Percentiles rank a stretch among this genome's conserved stretches.
Evolutionary conservation across 441 rosid genomes (phyloP).

Genomic region (Populus tomentosa): DNA sequence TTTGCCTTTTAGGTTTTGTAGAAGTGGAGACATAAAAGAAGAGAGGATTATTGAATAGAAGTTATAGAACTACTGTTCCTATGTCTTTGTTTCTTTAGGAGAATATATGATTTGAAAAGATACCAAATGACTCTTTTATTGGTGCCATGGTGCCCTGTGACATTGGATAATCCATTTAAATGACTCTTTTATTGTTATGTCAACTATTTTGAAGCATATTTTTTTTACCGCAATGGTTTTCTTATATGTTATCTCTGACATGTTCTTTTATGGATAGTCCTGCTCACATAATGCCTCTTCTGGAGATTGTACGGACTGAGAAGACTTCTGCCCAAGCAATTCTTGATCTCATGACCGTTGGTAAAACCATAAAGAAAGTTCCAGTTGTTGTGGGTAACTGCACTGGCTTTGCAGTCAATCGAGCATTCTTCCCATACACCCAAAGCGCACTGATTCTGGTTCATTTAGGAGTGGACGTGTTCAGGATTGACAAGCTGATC

Average conservation of each 20-base stretch:
- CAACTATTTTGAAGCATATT: not conserved
- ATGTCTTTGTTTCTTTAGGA: not conserved
- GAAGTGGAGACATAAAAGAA: not conserved
- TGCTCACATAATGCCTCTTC: slow-evolving; percentile 95
- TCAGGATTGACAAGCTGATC: slow-evolving; percentile 78
- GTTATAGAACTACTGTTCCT: not conserved
- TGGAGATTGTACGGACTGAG: slow-evolving; percentile 84
- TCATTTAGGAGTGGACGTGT: slow-evolving; percentile 79
- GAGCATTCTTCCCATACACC: slow-evolving; percentile 82
- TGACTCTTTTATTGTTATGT: not conserved
- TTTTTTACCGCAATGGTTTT: not conserved
- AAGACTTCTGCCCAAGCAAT: slow-evolving; percentile 85
- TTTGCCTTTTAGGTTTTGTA: not conserved
- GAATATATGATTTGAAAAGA: not conserved
- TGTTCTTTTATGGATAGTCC: slow-evolving; percentile 52
- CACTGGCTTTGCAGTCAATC: slow-evolving; percentile 92
- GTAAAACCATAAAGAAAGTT: slow-evolving; percentile 81
- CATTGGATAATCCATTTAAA: not conserved
- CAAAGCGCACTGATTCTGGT: slow-evolving; percentile 71
- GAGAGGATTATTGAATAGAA: not conserved
- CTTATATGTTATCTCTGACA: slow-evolving; percentile 12
- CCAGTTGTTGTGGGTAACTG: slow-evolving; percentile 97
- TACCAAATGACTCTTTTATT: not conserved
- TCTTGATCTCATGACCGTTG: slow-evolving; percentile 87
- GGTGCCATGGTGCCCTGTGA: not conserved